A percentile compares a stretch with the other conserved stretches of the same genome.
phyloP scores from a whole-genome alignment of 495 filamentous ascomycete genomes.

The Pyrenula massariospora region DNA sequence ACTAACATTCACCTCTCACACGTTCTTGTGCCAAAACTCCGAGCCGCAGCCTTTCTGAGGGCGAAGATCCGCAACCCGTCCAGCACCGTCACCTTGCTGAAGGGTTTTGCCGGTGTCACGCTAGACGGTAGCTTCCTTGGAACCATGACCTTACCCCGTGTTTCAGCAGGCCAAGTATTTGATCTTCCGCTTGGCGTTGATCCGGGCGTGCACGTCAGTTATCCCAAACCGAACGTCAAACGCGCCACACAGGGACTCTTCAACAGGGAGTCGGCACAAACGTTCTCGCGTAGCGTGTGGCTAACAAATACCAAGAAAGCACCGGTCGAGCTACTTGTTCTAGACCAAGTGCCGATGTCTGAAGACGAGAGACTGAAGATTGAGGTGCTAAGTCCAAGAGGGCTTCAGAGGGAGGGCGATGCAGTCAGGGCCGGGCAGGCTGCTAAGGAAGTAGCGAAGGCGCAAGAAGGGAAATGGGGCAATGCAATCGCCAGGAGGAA shows the following conservation, averaged over 20 bases:
- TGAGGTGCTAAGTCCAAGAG: conserved; percentile 37
- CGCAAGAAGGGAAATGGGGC: conserved; percentile 12
- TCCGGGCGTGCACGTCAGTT: conserved; percentile 46
- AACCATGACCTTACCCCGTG: conserved; percentile 41
- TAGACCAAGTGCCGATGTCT: conserved; percentile 57
- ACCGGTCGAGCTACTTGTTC: conserved; percentile 39
- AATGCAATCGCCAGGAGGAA: conserved; percentile 10
- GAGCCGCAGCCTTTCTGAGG: conserved; percentile 53
- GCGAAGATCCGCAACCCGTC: conserved; percentile 49
- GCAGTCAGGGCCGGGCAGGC: conserved; percentile 7
- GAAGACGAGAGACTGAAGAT: conserved; percentile 52
- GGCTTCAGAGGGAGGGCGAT: conserved; percentile 33
- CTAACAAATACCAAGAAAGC: conserved; percentile 46
- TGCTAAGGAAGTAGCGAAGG: conserved; percentile 6
- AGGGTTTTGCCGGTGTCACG: conserved; percentile 48
- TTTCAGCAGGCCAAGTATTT: conserved; percentile 49
- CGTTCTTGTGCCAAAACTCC: conserved; percentile 54
- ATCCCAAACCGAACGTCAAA: conserved; percentile 48
- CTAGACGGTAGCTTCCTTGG: conserved; percentile 62
- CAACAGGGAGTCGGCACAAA: conserved; percentile 43
- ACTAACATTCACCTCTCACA: conserved; percentile 25
- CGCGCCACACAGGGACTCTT: conserved; percentile 37
- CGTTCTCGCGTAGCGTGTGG: conserved; percentile 44
- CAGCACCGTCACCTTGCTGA: conserved; percentile 41
- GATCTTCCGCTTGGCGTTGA: conserved; percentile 54